Conservation (phyloP, 139 green algal genomes). For the Chlamydomonas eustigma region DNA sequence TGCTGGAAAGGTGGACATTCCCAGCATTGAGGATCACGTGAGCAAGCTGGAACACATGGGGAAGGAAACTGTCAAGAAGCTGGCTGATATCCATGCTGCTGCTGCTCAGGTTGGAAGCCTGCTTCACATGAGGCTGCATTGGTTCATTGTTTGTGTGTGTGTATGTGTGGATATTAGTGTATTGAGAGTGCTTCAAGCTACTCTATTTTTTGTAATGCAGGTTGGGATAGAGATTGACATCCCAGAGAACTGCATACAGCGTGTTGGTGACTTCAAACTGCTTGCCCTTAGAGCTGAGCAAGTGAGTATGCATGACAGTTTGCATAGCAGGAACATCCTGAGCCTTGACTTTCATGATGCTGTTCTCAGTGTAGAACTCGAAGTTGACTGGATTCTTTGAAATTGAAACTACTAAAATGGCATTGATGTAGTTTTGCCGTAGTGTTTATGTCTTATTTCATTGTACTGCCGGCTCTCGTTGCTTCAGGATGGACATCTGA, state of each 20-base stretch:
- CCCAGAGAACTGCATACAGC: constrained; percentile 52
- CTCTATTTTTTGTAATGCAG: neutral
- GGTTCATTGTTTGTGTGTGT: too few species aligned
- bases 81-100: constrained; percentile 64
- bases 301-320: too few species aligned
- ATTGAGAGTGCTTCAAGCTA: neutral
- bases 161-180: too few species aligned
- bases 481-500: constrained; percentile 64
- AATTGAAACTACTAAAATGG: neutral
- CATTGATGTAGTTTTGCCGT: too few species aligned
- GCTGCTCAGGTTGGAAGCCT: constrained; percentile 32
- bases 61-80: constrained; percentile 88
- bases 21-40: constrained; percentile 80
- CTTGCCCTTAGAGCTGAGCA: constrained; percentile 74
- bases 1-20: constrained; percentile 83
- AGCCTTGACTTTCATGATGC: constrained; percentile 19
- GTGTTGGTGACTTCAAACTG: constrained; percentile 76
- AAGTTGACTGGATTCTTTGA: neutral
- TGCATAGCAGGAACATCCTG: constrained; percentile 89
- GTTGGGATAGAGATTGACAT: constrained; percentile 60
- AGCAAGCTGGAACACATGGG: constrained; percentile 90
- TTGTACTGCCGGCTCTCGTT: neutral
- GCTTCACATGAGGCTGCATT: neutral
- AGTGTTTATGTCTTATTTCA: neutral
- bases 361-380: neutral